These are phyloP conservation scores for Sporothrix brunneoviolacea DNA, from an alignment of 2,329 filamentous ascomycete species.

Conservation along the genomic window DNA sequence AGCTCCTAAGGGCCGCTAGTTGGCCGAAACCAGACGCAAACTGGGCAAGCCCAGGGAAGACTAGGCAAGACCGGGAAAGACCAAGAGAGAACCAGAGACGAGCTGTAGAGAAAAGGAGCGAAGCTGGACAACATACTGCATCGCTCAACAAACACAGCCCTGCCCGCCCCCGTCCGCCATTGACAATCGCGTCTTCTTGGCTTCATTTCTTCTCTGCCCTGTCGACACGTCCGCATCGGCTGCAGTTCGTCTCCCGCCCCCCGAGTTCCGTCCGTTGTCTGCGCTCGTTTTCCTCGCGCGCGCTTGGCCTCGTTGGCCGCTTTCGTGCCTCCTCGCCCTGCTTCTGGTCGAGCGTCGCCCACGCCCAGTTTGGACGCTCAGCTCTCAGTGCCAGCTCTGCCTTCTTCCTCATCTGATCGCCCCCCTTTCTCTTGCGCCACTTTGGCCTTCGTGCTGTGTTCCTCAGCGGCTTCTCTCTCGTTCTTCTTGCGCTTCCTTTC, in stretches of 20 bases:
- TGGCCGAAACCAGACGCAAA: conserved; percentile 6
- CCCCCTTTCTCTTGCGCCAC: not conserved
- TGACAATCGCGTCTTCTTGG: conserved; percentile 1
- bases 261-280: too few species aligned
- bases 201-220: not conserved
- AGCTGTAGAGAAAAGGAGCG: not conserved
- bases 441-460: not conserved
- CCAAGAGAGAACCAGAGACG: not conserved
- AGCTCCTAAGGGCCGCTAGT: conserved; percentile 3
- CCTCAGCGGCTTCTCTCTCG: not conserved
- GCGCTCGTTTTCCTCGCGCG: not conserved
- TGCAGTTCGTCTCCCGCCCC: not conserved
- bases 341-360: too few species aligned
- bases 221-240: not conserved
- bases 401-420: too few species aligned
- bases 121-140: not conserved
- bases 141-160: too few species aligned
- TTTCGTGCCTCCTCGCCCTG: too few species aligned
- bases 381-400: too few species aligned
- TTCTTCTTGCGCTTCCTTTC: not conserved
- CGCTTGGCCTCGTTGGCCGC: too few species aligned
- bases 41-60: too few species aligned
- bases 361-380: too few species aligned
- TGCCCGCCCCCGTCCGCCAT: not conserved
- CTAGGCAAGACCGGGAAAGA: not conserved